A percentile compares a stretch with the other conserved stretches of the same genome.
Evolutionary conservation across 2,329 filamentous ascomycete species (phyloP).

Genomic region (Fusarium tupiense): DNA sequence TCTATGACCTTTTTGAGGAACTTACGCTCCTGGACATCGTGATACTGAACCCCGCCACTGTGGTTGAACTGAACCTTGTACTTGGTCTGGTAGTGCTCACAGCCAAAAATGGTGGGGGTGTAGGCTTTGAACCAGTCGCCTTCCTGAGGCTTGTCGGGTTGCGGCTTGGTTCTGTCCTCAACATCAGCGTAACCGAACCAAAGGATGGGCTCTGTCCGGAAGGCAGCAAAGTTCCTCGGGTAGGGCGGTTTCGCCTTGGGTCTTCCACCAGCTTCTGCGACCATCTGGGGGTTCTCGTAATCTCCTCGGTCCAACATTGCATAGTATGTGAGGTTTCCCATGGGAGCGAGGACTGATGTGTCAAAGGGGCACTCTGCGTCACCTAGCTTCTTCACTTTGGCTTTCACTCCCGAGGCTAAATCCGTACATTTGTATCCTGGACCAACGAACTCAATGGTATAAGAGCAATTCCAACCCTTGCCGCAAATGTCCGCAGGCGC

Average conservation of each 20-base stretch:
- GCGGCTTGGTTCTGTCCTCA: slow-evolving; percentile 23
- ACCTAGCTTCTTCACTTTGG: slow-evolving; percentile 27
- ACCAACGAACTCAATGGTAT: slow-evolving; percentile 31
- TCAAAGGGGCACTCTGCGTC: slow-evolving; percentile 33
- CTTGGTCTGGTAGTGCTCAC: slow-evolving; percentile 37
- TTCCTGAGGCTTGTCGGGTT: slow-evolving; percentile 11
- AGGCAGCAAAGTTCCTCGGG: slow-evolving; percentile 35
- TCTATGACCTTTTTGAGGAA: slow-evolving; percentile 33
- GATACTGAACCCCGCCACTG: slow-evolving; percentile 31
- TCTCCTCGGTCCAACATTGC: slow-evolving; percentile 33
- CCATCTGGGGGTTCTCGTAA: slow-evolving; percentile 31
- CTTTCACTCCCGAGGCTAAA: slow-evolving; percentile 23
- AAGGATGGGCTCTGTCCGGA: slow-evolving; percentile 38
- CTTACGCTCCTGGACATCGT: slow-evolving; percentile 28
- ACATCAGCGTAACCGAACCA: slow-evolving; percentile 42
- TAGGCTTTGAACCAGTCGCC: slow-evolving; percentile 37
- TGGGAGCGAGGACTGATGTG: slow-evolving; percentile 28
- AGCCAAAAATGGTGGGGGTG: slow-evolving; percentile 41
- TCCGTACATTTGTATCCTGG: slow-evolving; percentile 37
- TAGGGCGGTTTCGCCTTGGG: slow-evolving; percentile 28
- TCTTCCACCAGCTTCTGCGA: slow-evolving; percentile 7
- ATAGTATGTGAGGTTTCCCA: slow-evolving; percentile 36
- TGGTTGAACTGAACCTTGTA: slow-evolving; percentile 40
- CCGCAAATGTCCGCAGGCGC: slow-evolving; percentile 35
- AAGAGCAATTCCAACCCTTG: slow-evolving; percentile 41